Percentiles rank a stretch among this genome's conserved stretches.
Conservation (phyloP, 139 green algal genomes). For the Chlorella sp. region DNA sequence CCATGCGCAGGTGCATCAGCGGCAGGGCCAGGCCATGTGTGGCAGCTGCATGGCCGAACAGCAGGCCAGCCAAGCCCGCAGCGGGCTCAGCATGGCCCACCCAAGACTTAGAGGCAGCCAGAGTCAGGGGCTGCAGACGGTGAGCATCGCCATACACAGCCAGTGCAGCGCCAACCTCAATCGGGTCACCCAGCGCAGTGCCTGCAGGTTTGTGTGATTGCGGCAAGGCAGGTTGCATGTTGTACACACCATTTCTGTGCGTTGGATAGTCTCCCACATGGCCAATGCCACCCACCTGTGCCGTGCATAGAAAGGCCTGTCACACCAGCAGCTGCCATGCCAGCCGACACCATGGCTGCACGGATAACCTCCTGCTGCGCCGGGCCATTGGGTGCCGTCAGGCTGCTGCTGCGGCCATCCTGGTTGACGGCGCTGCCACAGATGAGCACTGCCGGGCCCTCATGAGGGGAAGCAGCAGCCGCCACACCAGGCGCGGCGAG, state of each 20-base stretch:
- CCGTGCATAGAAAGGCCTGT: conserved; percentile 70
- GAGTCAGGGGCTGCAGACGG: conserved; percentile 44
- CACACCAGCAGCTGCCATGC: neutral
- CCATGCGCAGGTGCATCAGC: conserved; percentile 67
- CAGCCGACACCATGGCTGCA: conserved; percentile 50
- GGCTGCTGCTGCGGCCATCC: conserved; percentile 81
- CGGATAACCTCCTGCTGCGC: conserved; percentile 85
- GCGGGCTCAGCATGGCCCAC: conserved; percentile 88
- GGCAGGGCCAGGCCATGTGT: neutral
- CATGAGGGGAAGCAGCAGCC: neutral
- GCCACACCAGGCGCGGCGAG: conserved; percentile 9
- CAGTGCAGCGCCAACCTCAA: conserved; percentile 70
- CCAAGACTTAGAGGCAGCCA: conserved; percentile 80
- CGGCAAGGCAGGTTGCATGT: too few relatives aligned
- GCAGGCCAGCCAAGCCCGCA: conserved; percentile 77
- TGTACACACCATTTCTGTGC: neutral
- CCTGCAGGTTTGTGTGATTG: conserved; percentile 19
- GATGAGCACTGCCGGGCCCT: neutral
- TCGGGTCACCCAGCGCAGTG: conserved; percentile 77
- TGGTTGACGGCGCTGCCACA: conserved; percentile 60
- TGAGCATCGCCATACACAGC: conserved; percentile 27
- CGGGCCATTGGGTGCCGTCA: conserved; percentile 92
- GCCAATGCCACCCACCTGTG: conserved; percentile 60
- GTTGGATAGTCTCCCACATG: too few relatives aligned
- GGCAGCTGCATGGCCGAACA: conserved; percentile 50